Base-by-base conservation (phyloP, 1,139 yeast genomes). In the Suhomyces anneliseae region DNA sequence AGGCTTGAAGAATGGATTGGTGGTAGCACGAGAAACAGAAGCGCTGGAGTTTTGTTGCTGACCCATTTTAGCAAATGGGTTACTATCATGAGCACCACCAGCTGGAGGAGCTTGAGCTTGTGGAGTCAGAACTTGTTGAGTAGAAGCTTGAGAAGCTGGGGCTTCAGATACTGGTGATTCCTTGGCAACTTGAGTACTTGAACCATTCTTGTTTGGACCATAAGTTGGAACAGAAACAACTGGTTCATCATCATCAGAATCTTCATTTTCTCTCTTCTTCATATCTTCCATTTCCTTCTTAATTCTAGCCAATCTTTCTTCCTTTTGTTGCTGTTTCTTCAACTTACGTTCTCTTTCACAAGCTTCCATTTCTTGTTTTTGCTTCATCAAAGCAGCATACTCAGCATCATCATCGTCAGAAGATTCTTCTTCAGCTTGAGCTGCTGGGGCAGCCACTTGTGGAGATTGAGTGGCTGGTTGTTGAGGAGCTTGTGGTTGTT, bases 251-350 rank as follows among this genome's bases (percentile, higher is more conserved):
- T 66, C 78, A 49, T 65, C 76, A 46, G 64, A 70, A 38, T 68
- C 70, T 39, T 64, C 69, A 34, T 66, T 64, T 34, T 64, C 68
- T 47, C 62, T 63, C 42, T 59, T 61, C 54, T 69, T 81, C 55
- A 79, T 53, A n/a, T 69, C 83, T 51, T 81, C 85, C 85, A 83
- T 81, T 65, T 88, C 87, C 51, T 76, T 80, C 58, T 73, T 77
- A 49, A 85, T 68, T 48, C 76, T 77, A 1, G 87, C 88, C 52
- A 83, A 66, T 43, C 84, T 72, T 36, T 78, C 85, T 51, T 82
- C 88, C 56, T 79, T 81, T 31, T 76, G 82, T 43, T 70, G 72
- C 53, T 74, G 74, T 56, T 70, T 79, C 62, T 68, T 76, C 50
- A 69, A 67, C 50, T 74, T 78, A 52, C 79, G 70, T 53, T 78